Base-by-base conservation (phyloP, 441 rosid species). In the Bocquillonia castaneifolia region DNA sequence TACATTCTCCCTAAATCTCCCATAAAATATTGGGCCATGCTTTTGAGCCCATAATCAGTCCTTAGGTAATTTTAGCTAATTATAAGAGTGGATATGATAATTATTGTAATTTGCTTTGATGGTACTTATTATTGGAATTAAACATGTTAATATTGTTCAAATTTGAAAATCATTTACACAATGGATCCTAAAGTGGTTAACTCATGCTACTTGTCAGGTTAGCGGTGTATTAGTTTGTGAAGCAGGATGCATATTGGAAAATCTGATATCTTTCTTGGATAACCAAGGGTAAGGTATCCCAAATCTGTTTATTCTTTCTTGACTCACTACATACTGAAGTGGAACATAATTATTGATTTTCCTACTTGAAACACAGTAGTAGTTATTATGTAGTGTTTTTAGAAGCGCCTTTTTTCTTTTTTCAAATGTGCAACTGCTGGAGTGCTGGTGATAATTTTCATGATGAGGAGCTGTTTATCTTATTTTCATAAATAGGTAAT, bases 231-330 rank as follows among this genome's bases (percentile, higher is more conserved):
- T 94, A 78, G 96, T 91, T 66, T 87, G 93, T 82, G 97, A 91
- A 82, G 99, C 97, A 50, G 99, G 97, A 72, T 91, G 99, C 86
- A 94, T 94, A 79, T 79, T 91, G 83, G 96, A 91, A 86, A 90
- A 88, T 78, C 77, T 94, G 72, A 77, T 81, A 57, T 79, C 90
- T 65, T 88, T 84, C 77, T 81, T 93, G 54, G 99, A 91, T 76
- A 73, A 78, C 68, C 82, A 84, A 80, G 96, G 99, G 96, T 91
- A 85, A 75, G n/a, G 64, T 65, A 39, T 64, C 72, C 66, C 47
- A 25, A 12, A 40, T 31, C 53, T 44, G 8, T 37, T 20, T 29
- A 34, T 68, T 47, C 55, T 55, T 54, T n/a, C 34, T 57, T 13
- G 71, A 66, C 59, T 42, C 63, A n/a, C 56, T 22, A 26, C n/a